Conservation (phyloP, 148 eudicot genomes). For the Rhododendron ferrugineum region DNA sequence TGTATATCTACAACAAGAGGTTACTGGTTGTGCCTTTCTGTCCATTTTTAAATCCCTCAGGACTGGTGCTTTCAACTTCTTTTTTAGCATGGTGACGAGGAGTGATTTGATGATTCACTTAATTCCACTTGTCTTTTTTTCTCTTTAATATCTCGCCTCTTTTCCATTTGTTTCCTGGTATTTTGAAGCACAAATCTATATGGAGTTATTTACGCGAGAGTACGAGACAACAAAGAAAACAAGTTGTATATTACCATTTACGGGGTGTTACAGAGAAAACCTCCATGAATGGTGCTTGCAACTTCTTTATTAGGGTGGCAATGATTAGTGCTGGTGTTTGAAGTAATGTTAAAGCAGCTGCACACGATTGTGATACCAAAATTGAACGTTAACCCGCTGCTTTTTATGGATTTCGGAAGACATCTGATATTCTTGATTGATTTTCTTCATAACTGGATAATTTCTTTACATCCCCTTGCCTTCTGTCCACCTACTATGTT, state of each 20-base stretch:
- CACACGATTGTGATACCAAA: background rate
- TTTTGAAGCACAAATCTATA: background rate
- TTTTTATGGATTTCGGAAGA: background rate
- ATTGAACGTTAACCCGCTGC: background rate
- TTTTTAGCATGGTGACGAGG: background rate
- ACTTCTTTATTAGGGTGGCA: background rate
- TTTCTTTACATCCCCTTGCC: background rate
- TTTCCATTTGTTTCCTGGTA: background rate
- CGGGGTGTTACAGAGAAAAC: background rate
- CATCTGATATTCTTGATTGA: background rate
- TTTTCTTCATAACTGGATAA: background rate
- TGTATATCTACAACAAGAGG: slow-evolving; percentile 90
- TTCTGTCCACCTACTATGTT: background rate
- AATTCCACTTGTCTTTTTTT: background rate
- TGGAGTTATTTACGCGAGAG: background rate
- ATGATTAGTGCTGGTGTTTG: background rate
- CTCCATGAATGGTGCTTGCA: background rate
- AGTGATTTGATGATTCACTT: background rate
- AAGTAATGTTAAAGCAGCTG: background rate
- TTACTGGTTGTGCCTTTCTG: slow-evolving; percentile 18
- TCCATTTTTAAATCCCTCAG: background rate
- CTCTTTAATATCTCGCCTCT: background rate
- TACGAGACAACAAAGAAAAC: background rate
- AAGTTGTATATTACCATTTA: background rate
- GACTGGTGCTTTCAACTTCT: background rate